Percentiles rank a stretch among this genome's conserved stretches.
Conservation (phyloP, 2,329 filamentous ascomycete genomes). For the Alternaria brassicae region DNA sequence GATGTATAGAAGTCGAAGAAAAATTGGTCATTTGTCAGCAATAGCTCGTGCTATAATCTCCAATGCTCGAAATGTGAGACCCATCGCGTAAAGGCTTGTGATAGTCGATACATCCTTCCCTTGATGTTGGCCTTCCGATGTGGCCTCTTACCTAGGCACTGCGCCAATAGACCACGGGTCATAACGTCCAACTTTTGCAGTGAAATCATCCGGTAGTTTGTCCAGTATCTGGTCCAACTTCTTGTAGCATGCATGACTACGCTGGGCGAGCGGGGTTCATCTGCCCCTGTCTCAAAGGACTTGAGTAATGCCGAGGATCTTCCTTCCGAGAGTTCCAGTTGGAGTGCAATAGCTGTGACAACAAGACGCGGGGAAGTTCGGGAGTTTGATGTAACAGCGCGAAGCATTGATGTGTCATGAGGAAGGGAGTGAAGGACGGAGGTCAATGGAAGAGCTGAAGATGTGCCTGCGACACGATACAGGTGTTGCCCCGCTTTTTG, state of each 20-base stretch:
- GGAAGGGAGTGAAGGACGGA: not conserved
- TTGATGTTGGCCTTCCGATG: not conserved
- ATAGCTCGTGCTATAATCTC: not conserved
- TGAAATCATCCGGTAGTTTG: not conserved
- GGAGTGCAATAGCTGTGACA: not conserved
- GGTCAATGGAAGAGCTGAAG: conserved; percentile 1
- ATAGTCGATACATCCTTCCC: not conserved
- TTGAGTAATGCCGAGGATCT: not conserved
- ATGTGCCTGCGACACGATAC: conserved; percentile 8
- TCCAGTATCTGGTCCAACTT: not conserved
- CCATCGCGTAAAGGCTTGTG: not conserved
- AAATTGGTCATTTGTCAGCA: fast-evolving
- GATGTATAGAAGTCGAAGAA: fast-evolving
- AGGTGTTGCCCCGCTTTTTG: conserved; percentile 5
- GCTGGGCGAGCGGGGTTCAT: not conserved
- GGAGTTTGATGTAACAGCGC: not conserved
- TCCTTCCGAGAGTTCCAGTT: not conserved
- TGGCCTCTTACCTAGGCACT: not conserved
- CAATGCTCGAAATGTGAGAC: not conserved
- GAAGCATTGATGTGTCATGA: not conserved
- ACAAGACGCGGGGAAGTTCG: not conserved
- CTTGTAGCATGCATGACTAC: not conserved
- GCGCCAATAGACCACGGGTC: not conserved
- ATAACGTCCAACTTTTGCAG: not conserved
- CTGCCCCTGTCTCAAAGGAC: not conserved